Evolutionary conservation across 2,329 filamentous ascomycete species (phyloP), one percentile per base, ranked within the genome.

Genomic region (Alternaria consortialis): DNA sequence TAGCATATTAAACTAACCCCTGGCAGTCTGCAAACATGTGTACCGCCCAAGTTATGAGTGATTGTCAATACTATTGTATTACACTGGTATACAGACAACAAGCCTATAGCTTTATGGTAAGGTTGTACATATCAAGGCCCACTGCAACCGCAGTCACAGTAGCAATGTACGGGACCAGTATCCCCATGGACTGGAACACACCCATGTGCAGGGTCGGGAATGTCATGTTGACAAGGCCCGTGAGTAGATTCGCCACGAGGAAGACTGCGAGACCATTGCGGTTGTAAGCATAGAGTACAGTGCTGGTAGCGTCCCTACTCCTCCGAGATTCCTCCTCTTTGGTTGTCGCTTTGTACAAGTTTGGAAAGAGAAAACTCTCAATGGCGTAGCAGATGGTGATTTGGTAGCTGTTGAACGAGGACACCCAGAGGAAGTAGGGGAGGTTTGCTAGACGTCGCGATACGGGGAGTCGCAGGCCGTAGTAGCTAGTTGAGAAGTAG

Each of bases 401-500:
- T 76, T 97, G 93, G n/a, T 86, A 84, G 63, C 87, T 90, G 81
- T 98, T 99, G 83, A 95, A 97, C 3, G 92, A 90, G n/a, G 89
- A 86, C 7, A 97, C 90, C 93, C 94, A 98, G 44, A 97, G 83
- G 43, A 98, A 86, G 76, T 99, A 99, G 0, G 95, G 93, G 64
- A 97, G 84, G 73, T 99, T 99, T 8, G 94, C 95, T 58, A 98
- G 83, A 1, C 95, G 90, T 20, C 95, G 90, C 6, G 95, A 98
- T 7, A 97, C 93, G 13, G 84, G 84, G 34, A 93, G 70, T 4
- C 73, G 63, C 11, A 77, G 84, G 6, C 93, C 93, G 66, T 90
- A 90, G 73, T 90, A 90, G 69, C 85, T 86, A 1, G 91, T 93
- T 34, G 87, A 85, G 27, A 93, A 70, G 52, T 86, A 82, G 79